Evolutionary conservation across 176 grass and related monocot species (phyloP), one percentile per base, ranked within the genome.

Genomic region (Juncus effusus): DNA sequence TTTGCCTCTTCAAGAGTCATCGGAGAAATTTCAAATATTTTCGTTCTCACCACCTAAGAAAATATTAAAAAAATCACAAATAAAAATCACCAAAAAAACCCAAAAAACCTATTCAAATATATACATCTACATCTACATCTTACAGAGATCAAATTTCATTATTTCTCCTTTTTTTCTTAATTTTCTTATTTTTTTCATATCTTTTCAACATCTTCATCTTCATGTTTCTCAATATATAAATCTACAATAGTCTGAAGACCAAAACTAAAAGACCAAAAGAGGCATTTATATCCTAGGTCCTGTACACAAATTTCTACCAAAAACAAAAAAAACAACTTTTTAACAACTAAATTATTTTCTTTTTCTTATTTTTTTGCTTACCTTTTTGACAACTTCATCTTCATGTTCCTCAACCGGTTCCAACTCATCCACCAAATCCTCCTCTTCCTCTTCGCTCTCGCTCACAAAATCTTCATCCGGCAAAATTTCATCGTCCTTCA

Each of bases 1-100:
- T 83, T 76, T 42, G 92, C 92, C 71, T 96, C 92, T n/a, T 91
- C 92, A 39, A 96, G 77, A 9, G 84, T 76, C 51, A 96, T 75
- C n/a, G 87, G 92, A 13, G 92, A 82, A 82, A 96, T 96, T 75
- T 96, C 92, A 8, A 91, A 91, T 73, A 85, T 77, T 79, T 96
- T 96, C 11, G 92, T 96, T 47, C 87, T 84, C 51, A 96, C 92
- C 11, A 96, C 87, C 87, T 90, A 79, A 79, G 19, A 28, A 28
- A 28, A 28, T 28, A 28, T 28, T 28, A 28, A 28, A 28, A 28
- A 28, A 28, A 28, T 28, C 19, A 28, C 19, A 28, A 28, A 28
- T 28, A 28, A 28, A 28, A 28, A 28, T 28, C 19, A 28, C 19
- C 19, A 28, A 28, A 28, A 28, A 28, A 28, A 28, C 19, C 19